phyloP scores from a whole-genome alignment of 23 red algal species.

The Gracilaria caudata region DNA sequence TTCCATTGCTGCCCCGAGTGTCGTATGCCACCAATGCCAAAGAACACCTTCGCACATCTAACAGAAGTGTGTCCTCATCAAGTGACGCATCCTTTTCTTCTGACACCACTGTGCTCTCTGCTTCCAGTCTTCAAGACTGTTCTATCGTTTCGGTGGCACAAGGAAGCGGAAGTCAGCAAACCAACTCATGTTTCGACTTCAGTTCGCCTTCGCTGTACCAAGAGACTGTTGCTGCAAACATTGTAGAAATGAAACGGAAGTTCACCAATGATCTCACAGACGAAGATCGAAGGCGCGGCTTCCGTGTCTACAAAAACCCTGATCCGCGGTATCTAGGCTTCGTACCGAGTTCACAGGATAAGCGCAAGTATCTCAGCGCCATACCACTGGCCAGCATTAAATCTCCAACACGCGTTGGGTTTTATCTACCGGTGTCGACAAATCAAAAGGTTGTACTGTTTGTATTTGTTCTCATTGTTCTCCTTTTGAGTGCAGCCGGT shows the following conservation, averaged over 20 bases:
- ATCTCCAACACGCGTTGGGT: neutral
- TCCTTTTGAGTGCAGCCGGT: neutral
- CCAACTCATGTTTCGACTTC: neutral
- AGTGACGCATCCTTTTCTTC: neutral
- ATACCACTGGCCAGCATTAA: slow-evolving; percentile 9
- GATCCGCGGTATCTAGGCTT: slow-evolving; percentile 39
- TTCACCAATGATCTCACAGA: slow-evolving; percentile 13
- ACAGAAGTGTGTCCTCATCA: neutral
- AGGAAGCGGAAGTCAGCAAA: neutral
- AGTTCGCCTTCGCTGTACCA: neutral
- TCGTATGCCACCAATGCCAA: neutral
- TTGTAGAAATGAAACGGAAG: neutral
- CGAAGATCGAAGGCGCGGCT: slow-evolving; percentile 12
- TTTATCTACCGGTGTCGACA: neutral
- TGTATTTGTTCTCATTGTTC: slow-evolving; percentile 11
- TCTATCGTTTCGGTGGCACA: neutral
- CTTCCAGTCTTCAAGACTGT: slow-evolving; percentile 10
- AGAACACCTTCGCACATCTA: neutral
- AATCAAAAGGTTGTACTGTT: slow-evolving; percentile 15
- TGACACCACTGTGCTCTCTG: neutral
- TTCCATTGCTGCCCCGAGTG: neutral
- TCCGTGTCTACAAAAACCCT: slow-evolving; percentile 16
- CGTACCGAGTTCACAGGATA: slow-evolving; percentile 13
- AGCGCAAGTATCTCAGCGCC: slow-evolving; percentile 12
- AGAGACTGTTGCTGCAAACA: slow-evolving; percentile 29